Evolutionary conservation across 2,329 filamentous ascomycete species (phyloP).

Genomic region (Penicillium sp.): DNA sequence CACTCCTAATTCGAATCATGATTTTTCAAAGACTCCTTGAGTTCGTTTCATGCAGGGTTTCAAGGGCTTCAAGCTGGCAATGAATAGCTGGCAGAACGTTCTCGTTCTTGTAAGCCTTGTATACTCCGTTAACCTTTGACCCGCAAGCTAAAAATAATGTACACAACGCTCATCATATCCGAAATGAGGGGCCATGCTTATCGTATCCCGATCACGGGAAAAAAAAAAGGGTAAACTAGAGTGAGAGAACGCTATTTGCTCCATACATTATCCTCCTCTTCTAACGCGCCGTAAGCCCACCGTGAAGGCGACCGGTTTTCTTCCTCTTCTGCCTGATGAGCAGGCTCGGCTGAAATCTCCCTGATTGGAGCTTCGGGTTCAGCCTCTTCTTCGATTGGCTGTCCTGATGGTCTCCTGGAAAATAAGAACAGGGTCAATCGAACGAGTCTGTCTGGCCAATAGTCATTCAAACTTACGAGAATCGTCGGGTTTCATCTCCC

Average conservation of each 20-base stretch:
- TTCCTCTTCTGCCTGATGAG: conserved; percentile 14
- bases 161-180: conserved; percentile 2
- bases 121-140: background rate
- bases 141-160: background rate
- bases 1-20: background rate
- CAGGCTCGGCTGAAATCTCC: conserved; percentile 14
- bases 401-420: conserved; percentile 37
- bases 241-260: conserved; percentile 25
- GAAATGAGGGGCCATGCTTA: background rate
- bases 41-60: conserved; percentile 12
- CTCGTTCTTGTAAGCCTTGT: background rate
- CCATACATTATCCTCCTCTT: conserved; percentile 46
- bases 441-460: conserved; percentile 12
- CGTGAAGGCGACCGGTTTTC: conserved; percentile 20
- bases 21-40: background rate
- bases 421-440: conserved; percentile 23
- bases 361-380: conserved; percentile 15
- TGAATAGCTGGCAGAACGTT: background rate
- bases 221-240: conserved; percentile 3
- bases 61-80: background rate
- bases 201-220: background rate
- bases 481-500: conserved; percentile 44
- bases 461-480: conserved; percentile 33
- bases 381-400: conserved; percentile 34
- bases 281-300: conserved; percentile 38